Evolutionary conservation across 2,329 filamentous ascomycete genomes (phyloP), one percentile per base, ranked within the genome.

Genomic region (Penicillium sp.): DNA sequence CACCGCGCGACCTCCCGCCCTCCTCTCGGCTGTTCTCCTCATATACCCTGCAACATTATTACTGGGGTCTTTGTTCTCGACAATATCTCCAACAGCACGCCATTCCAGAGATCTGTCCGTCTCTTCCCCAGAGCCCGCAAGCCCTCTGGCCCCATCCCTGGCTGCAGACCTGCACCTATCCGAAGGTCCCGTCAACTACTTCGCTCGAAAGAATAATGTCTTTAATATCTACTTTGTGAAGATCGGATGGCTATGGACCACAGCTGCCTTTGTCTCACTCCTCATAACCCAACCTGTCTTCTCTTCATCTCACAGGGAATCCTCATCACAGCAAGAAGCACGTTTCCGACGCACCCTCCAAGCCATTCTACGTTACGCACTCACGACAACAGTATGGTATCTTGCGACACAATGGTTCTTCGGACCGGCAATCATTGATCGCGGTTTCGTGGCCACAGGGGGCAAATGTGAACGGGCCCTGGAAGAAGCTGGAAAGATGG

Each of bases 321-420:
- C 63, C 31, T 55, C 53, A 14, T 35, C 55, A 11, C 61, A 66
- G 30, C 61, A 62, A 53, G 56, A 65, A 49, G 53, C 50, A 14
- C 62, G 73, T 2, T 53, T 80, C 60, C 79, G 75, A 38, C 74
- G 79, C 28, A 73, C 80, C n/a, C 50, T 83, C 11, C 82, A 85
- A 56, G 90, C 89, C 0, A 68, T 78, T 1, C 47, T 87, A 22
- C 83, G 94, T 45, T 99, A 91, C 80, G 78, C 62, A 0, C 75
- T 88, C 9, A 84, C 91, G 0, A 97, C 94, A 9, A 67, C 76
- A 1, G 88, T 87, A 75, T 99, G 94, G 94, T 80, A 91, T 40
- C 77, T 91, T 37, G 86, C 94, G 17, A 99, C 94, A 61, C 94
- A 97, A 78, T 97, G 94, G 94, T 97, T 87, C 73, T 97, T 99